Evolutionary conservation across 371 early-diverging fungal genomes (phyloP).

Genomic region (Apophysomyces trapeziformis): DNA sequence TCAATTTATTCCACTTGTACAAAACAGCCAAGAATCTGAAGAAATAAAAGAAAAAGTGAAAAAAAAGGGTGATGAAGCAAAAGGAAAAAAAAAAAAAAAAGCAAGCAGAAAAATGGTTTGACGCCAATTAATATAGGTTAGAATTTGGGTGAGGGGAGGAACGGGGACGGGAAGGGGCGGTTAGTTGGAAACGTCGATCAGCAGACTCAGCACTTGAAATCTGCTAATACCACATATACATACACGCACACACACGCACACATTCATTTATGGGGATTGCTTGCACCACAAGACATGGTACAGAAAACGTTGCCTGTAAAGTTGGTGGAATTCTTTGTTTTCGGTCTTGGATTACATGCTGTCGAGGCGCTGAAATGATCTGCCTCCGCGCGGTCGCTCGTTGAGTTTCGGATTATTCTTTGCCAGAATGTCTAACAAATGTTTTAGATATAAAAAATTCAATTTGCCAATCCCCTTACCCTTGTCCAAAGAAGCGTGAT

Average conservation of each 20-base stretch:
- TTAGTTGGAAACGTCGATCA: conserved; percentile 5
- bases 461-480: conserved; percentile 26
- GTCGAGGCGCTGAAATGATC: conserved; percentile 77
- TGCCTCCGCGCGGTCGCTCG: conserved; percentile 77
- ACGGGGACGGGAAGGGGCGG: background rate
- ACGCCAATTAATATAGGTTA: background rate
- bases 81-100: background rate
- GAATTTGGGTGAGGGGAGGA: background rate
- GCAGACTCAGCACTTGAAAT: conserved; percentile 11
- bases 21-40: conserved; percentile 11
- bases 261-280: conserved; percentile 7
- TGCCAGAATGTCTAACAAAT: conserved; percentile 59
- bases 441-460: conserved; percentile 6
- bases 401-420: conserved; percentile 83
- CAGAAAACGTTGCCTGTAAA: conserved; percentile 5
- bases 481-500: conserved; percentile 73
- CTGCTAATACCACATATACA: conserved; percentile 1
- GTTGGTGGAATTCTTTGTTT: conserved; percentile 9
- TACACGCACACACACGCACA: background rate
- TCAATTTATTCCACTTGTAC: too few species aligned
- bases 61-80: background rate
- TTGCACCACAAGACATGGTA: conserved; percentile 6
- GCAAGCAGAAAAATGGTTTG: background rate
- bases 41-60: background rate
- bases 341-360: conserved; percentile 31